phyloP scores from a whole-genome alignment of 2,329 filamentous ascomycete genomes.

The Teratosphaeria epicoccoides region DNA sequence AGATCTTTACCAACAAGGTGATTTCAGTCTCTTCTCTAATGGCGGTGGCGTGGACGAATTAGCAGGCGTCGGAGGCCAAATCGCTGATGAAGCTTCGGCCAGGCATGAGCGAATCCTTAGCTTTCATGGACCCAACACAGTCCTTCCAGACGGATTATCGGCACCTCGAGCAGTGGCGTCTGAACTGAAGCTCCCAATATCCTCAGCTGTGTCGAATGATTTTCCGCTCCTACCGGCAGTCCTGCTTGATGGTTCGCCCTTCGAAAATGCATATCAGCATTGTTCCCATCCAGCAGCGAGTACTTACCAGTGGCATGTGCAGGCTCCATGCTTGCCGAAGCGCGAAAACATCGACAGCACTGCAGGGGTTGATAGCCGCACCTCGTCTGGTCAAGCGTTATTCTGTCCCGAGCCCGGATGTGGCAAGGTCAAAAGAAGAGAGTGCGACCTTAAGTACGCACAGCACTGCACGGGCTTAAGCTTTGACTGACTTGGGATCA shows the following conservation, averaged over 20 bases:
- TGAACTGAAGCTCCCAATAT: background rate
- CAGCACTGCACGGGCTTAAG: background rate
- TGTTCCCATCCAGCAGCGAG: background rate
- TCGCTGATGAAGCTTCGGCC: conserved; percentile 4
- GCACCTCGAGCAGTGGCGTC: background rate
- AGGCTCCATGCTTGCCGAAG: background rate
- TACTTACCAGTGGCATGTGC: background rate
- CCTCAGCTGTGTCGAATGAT: background rate
- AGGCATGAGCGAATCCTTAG: conserved; percentile 2
- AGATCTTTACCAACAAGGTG: conserved; percentile 4
- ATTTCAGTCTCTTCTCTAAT: conserved; percentile 2
- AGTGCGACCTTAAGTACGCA: conserved; percentile 32
- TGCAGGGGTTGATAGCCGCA: background rate
- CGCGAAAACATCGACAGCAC: background rate
- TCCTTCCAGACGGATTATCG: background rate
- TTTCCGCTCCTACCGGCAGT: background rate
- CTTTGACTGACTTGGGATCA: conserved; percentile 2
- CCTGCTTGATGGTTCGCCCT: background rate
- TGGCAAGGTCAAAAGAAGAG: conserved; percentile 17
- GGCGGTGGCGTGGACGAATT: background rate
- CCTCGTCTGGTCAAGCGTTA: background rate
- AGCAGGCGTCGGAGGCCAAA: conserved; percentile 5
- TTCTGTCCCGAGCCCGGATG: conserved; percentile 6
- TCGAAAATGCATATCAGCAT: background rate
- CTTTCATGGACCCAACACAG: conserved; percentile 2